Conservation (phyloP, 345 rosid species). For the Microthlaspi erraticum region DNA sequence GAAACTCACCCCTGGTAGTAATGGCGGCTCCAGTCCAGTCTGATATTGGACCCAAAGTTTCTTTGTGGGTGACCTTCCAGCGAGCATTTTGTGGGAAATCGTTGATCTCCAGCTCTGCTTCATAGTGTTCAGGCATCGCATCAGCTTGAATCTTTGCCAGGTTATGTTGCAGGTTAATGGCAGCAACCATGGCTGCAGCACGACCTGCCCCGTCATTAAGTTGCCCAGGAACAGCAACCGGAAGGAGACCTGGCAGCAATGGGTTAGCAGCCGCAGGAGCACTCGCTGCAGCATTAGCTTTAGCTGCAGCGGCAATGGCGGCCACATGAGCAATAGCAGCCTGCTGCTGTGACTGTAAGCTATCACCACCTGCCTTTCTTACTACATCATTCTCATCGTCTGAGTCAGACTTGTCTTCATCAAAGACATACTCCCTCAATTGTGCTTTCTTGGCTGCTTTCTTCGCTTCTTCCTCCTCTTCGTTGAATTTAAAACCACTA, state of each 20-base stretch:
- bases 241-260: slow-evolving; percentile 43
- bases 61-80: slow-evolving; percentile 90
- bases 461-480: slow-evolving; percentile 85
- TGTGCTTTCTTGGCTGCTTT: slow-evolving; percentile 85
- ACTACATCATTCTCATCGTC: slow-evolving; percentile 87
- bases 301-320: no score
- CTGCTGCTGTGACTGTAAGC: no score
- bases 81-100: slow-evolving; percentile 91
- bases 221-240: slow-evolving; percentile 10
- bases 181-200: no score
- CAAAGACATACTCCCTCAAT: slow-evolving; percentile 85
- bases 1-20: slow-evolving; percentile 77
- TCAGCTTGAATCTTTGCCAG: slow-evolving; percentile 81
- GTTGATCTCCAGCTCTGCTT: slow-evolving; percentile 82
- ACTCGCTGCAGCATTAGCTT: no score
- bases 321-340: no score
- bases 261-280: slow-evolving; percentile 43
- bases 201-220: no score
- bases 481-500: slow-evolving; percentile 85
- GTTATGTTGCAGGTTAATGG: slow-evolving; percentile 70
- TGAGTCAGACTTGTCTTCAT: slow-evolving; percentile 86
- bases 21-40: slow-evolving; percentile 89
- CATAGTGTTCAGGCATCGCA: slow-evolving; percentile 87
- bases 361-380: slow-evolving; percentile 74
- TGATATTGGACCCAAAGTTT: slow-evolving; percentile 77